Base-by-base conservation (phyloP, 1,284 basidiomycete genomes). In the Pascua guehoae region DNA sequence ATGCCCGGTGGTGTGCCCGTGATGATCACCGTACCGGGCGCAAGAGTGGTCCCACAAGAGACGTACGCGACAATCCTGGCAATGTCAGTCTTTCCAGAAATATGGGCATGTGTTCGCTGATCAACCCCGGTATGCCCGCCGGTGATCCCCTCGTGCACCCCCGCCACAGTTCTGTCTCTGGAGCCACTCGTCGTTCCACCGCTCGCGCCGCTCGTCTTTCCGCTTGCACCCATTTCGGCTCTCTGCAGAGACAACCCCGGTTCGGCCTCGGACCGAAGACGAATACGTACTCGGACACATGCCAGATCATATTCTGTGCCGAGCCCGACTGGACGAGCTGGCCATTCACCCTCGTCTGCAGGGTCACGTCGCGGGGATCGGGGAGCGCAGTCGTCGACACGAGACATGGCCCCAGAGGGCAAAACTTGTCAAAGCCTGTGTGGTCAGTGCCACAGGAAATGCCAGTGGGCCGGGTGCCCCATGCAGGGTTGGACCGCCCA, bases 31-130 rank as follows among this genome's bases (percentile, higher is more conserved):
- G 86, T 84, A 0, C 91, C 91, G 0, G 89, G 84, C 62, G 85
- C 83, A 36, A 95, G 84, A 0, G 91, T 93, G 4, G 89, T 91
- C 0, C 86, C 90, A 68, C 88, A 85, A 0, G 88, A 91, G 39
- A 92, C 82, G 79, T 85, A 88, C 0, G 88, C 80, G 52, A 93
- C 60, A 54, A 69, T 55, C 42, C 64, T 71, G 53, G 16, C 10
- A 15, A 37, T 8, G 38, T 50, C 47, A 49, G 47, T 32, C 12
- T 32, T n/a, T 2, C 42, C n/a, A n/a, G n/a, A 4, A 14, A 36
- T 7, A 32, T 3, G 24, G 24, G 7, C 24, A 32, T 32, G 24
- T 32, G 24, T 32, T 3, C 24, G 24, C 24, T 32, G 24, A 32
- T 32, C 24, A 32, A 32, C 7, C 24, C 4, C 24, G 7, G 24